A percentile compares a stretch with the other conserved stretches of the same genome.
Evolutionary conservation across 1,284 basidiomycete genomes (phyloP).

Genomic region (Mycosarcoma mackinlayi): DNA sequence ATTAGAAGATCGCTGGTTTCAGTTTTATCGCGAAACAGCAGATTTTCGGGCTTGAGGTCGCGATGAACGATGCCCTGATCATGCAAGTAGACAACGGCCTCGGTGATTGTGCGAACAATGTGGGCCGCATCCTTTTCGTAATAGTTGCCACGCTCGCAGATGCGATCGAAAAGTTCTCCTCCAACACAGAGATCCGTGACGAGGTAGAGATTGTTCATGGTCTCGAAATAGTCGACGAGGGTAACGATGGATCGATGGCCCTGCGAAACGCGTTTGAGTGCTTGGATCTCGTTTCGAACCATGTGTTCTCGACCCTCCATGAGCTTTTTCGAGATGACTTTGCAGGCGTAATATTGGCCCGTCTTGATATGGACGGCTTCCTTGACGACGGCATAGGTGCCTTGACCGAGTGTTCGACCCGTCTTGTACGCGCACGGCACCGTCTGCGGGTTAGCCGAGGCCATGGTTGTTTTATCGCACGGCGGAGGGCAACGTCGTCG

Average conservation of each 20-base stretch:
- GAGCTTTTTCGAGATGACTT: slow-evolving; percentile 86
- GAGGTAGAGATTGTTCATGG: slow-evolving; percentile 84
- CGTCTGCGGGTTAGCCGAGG: slow-evolving; percentile 48
- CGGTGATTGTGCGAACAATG: slow-evolving; percentile 86
- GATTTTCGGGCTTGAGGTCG: slow-evolving; percentile 96
- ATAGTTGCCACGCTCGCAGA: slow-evolving; percentile 96
- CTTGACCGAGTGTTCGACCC: slow-evolving; percentile 75
- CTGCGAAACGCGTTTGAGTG: slow-evolving; percentile 92
- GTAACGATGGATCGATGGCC: slow-evolving; percentile 79
- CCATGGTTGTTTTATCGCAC: slow-evolving; percentile 24
- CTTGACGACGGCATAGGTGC: slow-evolving; percentile 89
- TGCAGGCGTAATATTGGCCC: slow-evolving; percentile 70
- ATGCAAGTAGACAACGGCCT: slow-evolving; percentile 91
- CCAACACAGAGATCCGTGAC: slow-evolving; percentile 97
- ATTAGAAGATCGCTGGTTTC: slow-evolving; percentile 96
- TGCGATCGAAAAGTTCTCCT: slow-evolving; percentile 96
- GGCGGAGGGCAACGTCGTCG: too few species aligned
- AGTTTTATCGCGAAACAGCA: slow-evolving; percentile 88
- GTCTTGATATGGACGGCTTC: slow-evolving; percentile 97
- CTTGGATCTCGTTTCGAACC: slow-evolving; percentile 95
- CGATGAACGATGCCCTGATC: slow-evolving; percentile 94
- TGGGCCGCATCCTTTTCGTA: slow-evolving; percentile 94
- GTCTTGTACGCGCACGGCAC: slow-evolving; percentile 68
- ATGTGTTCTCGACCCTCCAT: slow-evolving; percentile 77
- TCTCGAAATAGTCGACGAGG: slow-evolving; percentile 98